Evolutionary conservation across 2,329 filamentous ascomycete genomes (phyloP), one percentile per base, ranked within the genome.

Genomic region (Aspergillus tamarii): DNA sequence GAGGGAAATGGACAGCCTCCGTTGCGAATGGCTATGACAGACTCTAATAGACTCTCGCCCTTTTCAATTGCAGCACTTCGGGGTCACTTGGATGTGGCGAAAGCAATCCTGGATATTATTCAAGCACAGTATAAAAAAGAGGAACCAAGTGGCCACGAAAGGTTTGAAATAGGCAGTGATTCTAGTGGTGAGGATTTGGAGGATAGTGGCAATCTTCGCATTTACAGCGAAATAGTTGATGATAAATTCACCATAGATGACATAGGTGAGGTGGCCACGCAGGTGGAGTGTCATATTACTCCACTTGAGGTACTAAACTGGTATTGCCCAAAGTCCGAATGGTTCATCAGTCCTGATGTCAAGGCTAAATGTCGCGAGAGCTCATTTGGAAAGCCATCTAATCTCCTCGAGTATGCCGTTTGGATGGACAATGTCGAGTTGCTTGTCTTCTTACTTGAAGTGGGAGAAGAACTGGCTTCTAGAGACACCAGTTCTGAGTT

Each of bases 181-280:
- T 55, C 21, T 46, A 76, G 65, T 43, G 61, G 62, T 11, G 21
- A n/a, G 4, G 55, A 59, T 14, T 64, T 73, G 4, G 75, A 78
- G 1, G 78, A 65, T 10, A 71, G 73, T 45, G 66, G 62, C 61
- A 26, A 67, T 39, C 63, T 78, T 11, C 67, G 76, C 28, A 72
- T 83, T 14, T 66, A 73, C 7, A 69, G 77, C 78, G 84, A 89
- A 64, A 81, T 88, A 46, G 79, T 92, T 32, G 85, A 90, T 67
- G 86, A 89, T 14, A 82, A 85, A 41, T 92, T 91, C 73, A 95
- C 92, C 0, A 85, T 94, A 59, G 90, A 95, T 19, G 88, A 92
- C 68, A 84, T 95, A 62, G 90, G 90, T 0, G 85, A 91, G 67
- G 82, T 91, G 4, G 87, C 86, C 0, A 88, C 85, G 72, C 84